Percentiles rank a stretch among this genome's conserved stretches.
Conservation (phyloP, 768 basidiomycete genomes). For the Russula olivacea region DNA sequence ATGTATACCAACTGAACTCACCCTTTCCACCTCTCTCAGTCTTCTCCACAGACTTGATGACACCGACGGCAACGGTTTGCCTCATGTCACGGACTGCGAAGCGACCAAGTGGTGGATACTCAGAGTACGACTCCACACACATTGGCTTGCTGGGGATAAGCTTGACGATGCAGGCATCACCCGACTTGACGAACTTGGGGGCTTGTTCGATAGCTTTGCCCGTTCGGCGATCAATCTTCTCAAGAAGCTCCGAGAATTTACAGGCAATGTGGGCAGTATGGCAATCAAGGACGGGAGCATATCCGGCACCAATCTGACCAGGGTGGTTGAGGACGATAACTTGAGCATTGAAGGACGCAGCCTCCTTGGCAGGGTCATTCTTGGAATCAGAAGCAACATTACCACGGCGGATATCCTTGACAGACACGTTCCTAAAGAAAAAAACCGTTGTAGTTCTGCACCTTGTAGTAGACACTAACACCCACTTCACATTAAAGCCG, state of each 20-base stretch:
- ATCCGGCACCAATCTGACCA: conserved; percentile 98
- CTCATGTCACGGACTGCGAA: conserved; percentile 99
- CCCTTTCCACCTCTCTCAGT: conserved; percentile 88
- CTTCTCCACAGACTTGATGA: conserved; percentile 98
- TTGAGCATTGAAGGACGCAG: conserved; percentile 98
- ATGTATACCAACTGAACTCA: conserved; percentile 31
- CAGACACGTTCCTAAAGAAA: conserved; percentile 85
- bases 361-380: conserved; percentile 99
- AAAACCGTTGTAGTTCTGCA: conserved; percentile 7
- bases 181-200: conserved; percentile 99
- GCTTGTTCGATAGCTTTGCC: conserved; percentile 83
- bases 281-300: conserved; percentile 98
- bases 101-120: conserved; percentile 99
- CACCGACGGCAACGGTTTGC: conserved; percentile 97
- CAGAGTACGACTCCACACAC: conserved; percentile 90
- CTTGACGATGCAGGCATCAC: conserved; percentile 99
- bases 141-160: conserved; percentile 95
- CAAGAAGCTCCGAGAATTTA: conserved; percentile 97
- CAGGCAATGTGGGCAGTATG: conserved; percentile 99
- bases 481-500: conserved; percentile 96
- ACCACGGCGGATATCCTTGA: conserved; percentile 99
- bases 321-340: conserved; percentile 99
- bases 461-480: conserved; percentile 15
- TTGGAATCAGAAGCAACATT: conserved; percentile 99
- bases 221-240: conserved; percentile 99